Base-by-base conservation (phyloP, 1,139 yeast genomes). In the Yamadazyma mexicana region DNA sequence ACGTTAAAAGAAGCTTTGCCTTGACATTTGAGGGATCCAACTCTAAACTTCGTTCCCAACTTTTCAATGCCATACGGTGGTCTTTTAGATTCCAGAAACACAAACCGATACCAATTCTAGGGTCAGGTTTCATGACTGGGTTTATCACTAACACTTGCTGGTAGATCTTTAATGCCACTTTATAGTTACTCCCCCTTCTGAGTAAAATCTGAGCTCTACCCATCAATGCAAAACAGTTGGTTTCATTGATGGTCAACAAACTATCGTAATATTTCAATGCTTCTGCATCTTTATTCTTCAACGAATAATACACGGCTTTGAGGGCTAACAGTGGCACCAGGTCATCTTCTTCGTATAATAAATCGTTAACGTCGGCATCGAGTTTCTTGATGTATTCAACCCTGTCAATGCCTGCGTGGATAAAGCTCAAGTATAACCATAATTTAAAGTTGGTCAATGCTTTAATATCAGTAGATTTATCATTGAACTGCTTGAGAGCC, bases 31-130 rank as follows among this genome's bases (percentile, higher is more conserved):
- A 56, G 3, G 84, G 79, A 46, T 86, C 78, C 37, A 91, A 63
- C 55, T 84, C 87, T 33, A 83, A 64, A 1, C 88, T 73, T 53
- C 98, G 77, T 48, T 79, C 76, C 98, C 98, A 94, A 0, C 98
- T 83, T 34, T 69, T 69, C 8, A 76, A 57, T 0, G 98, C 98
- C 71, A 88, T 77, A 34, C 75, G 75, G 48, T 79, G 77, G 57
- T 88, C 96, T 40, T 83, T 84, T 44, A 92, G 68, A 46, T 81
- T 79, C 97, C 97, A 92, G 58, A 83, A 91, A 61, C 98, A 91
- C 51, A 92, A 69, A 31, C 98, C 99, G 48, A 92, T 82, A 17
- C 98, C 99, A 43, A 92, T 76, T 62, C 99, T 75, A 16, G 98
- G 95, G 61, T 92, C 98, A 1, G 98, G 98, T 48, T 76, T 75